Percentiles rank a stretch among this genome's conserved stretches.
phyloP scores from a whole-genome alignment of 345 rosid genomes.

The Brassica cretica region DNA sequence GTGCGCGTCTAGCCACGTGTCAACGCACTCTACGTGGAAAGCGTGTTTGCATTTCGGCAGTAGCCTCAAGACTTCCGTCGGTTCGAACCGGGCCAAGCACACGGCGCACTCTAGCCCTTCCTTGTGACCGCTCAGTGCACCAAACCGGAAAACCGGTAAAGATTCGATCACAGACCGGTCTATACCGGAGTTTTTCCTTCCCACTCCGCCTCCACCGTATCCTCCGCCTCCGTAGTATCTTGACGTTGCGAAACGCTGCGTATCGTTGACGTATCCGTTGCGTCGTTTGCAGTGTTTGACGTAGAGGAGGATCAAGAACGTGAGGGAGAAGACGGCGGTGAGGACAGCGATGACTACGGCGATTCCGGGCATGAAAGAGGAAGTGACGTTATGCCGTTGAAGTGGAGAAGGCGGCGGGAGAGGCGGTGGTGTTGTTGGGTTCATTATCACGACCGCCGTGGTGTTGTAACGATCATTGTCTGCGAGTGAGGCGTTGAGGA shows the following conservation, averaged over 20 bases:
- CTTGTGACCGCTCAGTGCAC: constrained; percentile 68
- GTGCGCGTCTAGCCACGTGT: constrained; percentile 94
- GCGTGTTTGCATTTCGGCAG: constrained; percentile 92
- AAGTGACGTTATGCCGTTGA: constrained; percentile 16
- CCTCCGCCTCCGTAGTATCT: constrained; percentile 11
- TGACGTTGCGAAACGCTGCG: constrained; percentile 25
- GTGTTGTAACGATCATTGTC: constrained; percentile 13
- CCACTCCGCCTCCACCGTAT: neutral
- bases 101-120: constrained; percentile 89
- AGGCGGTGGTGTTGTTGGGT: neutral
- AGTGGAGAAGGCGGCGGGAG: constrained; percentile 36
- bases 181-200: constrained; percentile 74
- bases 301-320: constrained; percentile 76
- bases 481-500: constrained; percentile 27
- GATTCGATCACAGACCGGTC: constrained; percentile 70
- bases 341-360: constrained; percentile 63
- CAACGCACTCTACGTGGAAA: constrained; percentile 91
- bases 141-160: constrained; percentile 79
- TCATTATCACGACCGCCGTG: constrained; percentile 21
- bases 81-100: constrained; percentile 66
- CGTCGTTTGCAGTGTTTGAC: constrained; percentile 69
- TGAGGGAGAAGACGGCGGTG: constrained; percentile 67
- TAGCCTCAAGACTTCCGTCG: constrained; percentile 58
- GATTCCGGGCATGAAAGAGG: constrained; percentile 63
- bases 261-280: constrained; percentile 24